phyloP scores from a whole-genome alignment of 164 flowering plant genomes.

The Aristolochia fimbriata region DNA sequence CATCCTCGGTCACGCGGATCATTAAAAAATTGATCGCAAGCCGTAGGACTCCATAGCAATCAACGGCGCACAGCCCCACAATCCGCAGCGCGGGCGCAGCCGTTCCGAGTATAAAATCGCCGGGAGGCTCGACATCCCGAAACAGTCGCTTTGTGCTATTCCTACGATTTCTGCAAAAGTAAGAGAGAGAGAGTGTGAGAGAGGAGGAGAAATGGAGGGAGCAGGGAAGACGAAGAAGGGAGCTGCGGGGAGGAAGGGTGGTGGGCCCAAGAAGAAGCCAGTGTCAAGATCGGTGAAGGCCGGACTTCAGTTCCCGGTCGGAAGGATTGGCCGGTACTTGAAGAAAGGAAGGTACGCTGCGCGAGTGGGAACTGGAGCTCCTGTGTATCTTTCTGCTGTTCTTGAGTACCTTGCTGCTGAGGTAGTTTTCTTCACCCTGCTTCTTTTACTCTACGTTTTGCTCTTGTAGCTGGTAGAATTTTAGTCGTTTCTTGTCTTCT shows the following conservation, averaged over 20 bases:
- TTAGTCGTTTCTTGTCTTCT: not conserved
- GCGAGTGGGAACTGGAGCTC: slow-evolving; percentile 69
- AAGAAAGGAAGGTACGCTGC: slow-evolving; percentile 27
- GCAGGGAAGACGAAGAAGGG: slow-evolving; percentile 22
- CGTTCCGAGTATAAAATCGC: too few species aligned
- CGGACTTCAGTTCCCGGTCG: slow-evolving; percentile 32
- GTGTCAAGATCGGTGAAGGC: slow-evolving; percentile 21
- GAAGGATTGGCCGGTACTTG: slow-evolving; percentile 24
- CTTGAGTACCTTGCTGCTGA: slow-evolving; percentile 67
- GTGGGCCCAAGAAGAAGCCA: slow-evolving; percentile 28
- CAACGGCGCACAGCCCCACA: too few species aligned
- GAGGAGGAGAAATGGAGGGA: slow-evolving; percentile 12
- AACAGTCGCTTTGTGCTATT: not conserved
- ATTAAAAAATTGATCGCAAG: too few species aligned
- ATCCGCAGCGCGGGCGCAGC: too few species aligned
- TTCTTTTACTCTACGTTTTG: not conserved
- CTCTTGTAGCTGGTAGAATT: not conserved
- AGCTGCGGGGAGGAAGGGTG: slow-evolving; percentile 21
- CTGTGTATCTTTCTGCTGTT: slow-evolving; percentile 59
- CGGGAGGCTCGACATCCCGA: too few species aligned
- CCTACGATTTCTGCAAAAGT: not conserved
- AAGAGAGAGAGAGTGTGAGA: not conserved
- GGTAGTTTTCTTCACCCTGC: slow-evolving; percentile 16
- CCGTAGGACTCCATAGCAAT: too few species aligned
- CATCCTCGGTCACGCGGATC: too few species aligned